These are phyloP conservation scores for Rhodotorula toruloides DNA, from an alignment of 768 basidiomycete species.

Conservation along the genomic window DNA sequence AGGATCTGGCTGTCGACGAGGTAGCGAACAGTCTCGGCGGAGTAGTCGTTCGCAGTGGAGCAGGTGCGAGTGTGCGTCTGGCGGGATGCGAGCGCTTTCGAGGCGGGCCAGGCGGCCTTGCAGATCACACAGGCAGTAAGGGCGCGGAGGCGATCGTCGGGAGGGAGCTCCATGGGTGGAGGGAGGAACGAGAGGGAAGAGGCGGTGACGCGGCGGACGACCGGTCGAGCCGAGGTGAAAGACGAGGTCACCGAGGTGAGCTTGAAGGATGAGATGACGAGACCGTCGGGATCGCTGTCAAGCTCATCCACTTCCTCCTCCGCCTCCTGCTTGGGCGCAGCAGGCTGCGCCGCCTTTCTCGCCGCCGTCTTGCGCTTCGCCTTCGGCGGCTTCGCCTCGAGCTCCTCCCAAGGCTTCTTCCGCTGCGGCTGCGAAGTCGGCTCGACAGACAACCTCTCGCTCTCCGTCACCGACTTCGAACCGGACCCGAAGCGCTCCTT, in stretches of 20 bases:
- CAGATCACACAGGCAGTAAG: constrained; percentile 25
- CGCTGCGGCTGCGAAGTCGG: not conserved
- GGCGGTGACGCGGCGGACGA: not conserved
- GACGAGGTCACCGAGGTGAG: not conserved
- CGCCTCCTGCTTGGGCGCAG: not conserved
- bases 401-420: constrained; percentile 23
- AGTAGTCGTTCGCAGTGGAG: constrained; percentile 11
- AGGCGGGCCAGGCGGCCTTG: not conserved
- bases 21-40: not conserved
- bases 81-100: not conserved
- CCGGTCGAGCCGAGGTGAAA: not conserved
- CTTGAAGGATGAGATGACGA: not conserved
- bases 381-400: constrained; percentile 1
- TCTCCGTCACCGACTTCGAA: not conserved
- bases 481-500: not conserved
- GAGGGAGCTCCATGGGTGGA: constrained; percentile 13
- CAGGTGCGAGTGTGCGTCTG: constrained; percentile 26
- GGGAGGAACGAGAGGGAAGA: not conserved
- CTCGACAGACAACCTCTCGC: no score
- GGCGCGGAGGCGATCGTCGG: constrained; percentile 14
- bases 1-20: constrained; percentile 20
- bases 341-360: not conserved
- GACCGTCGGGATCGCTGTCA: not conserved
- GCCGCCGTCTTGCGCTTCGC: not conserved
- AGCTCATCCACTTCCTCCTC: not conserved